Evolutionary conservation across 2,329 filamentous ascomycete genomes (phyloP).

Genomic region (Colletotrichum sansevieriae): DNA sequence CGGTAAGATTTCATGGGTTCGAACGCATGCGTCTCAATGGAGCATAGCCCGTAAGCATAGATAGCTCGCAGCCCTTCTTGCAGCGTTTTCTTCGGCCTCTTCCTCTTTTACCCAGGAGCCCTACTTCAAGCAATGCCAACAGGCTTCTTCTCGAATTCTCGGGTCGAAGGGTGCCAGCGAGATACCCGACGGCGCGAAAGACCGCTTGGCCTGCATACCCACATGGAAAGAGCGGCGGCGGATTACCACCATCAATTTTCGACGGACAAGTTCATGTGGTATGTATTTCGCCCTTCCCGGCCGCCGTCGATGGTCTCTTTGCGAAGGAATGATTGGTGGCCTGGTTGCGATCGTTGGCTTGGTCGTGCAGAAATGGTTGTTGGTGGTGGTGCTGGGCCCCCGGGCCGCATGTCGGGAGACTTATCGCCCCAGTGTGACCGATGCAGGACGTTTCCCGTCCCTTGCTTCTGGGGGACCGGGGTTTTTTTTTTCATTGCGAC

Average conservation of each 20-base stretch:
- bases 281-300: constrained; percentile 17
- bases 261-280: background rate
- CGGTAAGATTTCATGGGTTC: background rate
- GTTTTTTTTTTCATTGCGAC: background rate
- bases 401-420: constrained; percentile 31
- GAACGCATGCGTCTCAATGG: constrained; percentile 22
- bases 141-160: background rate
- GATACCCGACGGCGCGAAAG: constrained; percentile 8
- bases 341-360: constrained; percentile 17
- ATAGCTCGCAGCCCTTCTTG: background rate
- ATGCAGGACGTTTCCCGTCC: constrained; percentile 8
- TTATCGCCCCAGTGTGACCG: constrained; percentile 4
- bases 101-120: background rate
- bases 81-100: no score
- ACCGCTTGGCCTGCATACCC: constrained; percentile 16
- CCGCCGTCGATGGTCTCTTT: background rate
- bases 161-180: background rate
- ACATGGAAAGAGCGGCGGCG: background rate
- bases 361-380: background rate
- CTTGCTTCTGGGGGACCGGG: background rate
- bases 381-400: constrained; percentile 22
- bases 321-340: constrained; percentile 4
- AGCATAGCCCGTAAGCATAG: constrained; percentile 25
- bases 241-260: background rate
- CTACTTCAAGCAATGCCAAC: no score